A percentile compares a stretch with the other conserved stretches of the same genome.
Conservation (phyloP, 768 basidiomycete species). For the Naganishia vaughanmartiniae region DNA sequence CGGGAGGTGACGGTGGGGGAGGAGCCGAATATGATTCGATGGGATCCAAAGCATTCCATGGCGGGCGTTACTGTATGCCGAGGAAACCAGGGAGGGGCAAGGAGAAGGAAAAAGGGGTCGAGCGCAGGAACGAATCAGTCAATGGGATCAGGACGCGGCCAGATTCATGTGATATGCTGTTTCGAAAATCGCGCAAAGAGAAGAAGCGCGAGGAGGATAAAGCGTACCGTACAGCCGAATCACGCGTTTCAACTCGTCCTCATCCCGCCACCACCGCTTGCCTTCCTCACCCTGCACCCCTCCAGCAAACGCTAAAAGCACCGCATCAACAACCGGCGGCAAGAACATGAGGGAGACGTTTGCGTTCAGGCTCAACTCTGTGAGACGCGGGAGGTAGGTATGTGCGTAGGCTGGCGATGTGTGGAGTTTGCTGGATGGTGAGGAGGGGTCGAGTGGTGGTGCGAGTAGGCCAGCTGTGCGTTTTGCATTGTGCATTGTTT, state of each 20-base stretch:
- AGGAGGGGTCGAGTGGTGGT: slow-evolving; percentile 38
- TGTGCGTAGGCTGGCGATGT: slow-evolving; percentile 34
- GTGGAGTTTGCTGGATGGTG: slow-evolving; percentile 33
- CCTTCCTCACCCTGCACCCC: background rate
- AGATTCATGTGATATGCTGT: too few species aligned
- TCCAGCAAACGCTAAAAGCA: background rate
- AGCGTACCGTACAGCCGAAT: slow-evolving; percentile 47
- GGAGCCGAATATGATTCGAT: slow-evolving; percentile 47
- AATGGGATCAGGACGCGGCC: too few species aligned
- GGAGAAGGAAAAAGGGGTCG: background rate
- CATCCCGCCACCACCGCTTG: slow-evolving; percentile 41
- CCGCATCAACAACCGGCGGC: slow-evolving; percentile 37
- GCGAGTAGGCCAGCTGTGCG: slow-evolving; percentile 44
- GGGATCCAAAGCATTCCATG: slow-evolving; percentile 48
- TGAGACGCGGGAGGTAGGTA: slow-evolving; percentile 38
- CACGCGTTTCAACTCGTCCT: slow-evolving; percentile 42
- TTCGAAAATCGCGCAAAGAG: too few species aligned
- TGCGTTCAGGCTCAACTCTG: slow-evolving; percentile 41
- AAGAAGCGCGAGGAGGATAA: background rate
- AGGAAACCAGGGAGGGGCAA: background rate
- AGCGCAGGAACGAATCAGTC: background rate
- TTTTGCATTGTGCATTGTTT: too few species aligned
- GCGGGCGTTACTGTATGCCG: slow-evolving; percentile 41
- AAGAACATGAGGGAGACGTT: slow-evolving; percentile 43
- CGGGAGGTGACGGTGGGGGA: slow-evolving; percentile 27